Percentiles rank a stretch among this genome's conserved stretches.
Conservation (phyloP, 192 early-diverging fungal genomes). For the Lobosporangium transversale region DNA sequence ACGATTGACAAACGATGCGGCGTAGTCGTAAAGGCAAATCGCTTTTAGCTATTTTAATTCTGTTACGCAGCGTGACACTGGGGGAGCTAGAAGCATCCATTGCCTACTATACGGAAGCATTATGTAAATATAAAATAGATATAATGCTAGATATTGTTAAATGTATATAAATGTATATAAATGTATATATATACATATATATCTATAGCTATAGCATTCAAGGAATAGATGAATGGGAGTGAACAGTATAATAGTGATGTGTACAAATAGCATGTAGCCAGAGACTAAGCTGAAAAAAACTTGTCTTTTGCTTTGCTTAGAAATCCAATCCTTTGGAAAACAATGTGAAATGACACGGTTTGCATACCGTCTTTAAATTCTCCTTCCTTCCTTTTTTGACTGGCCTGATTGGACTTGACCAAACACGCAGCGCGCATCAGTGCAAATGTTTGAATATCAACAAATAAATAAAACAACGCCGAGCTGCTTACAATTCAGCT, state of each 20-base stretch:
- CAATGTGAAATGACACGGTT: neutral
- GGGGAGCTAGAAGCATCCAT: too few species aligned
- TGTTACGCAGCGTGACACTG: too few species aligned
- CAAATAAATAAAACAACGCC: conserved; percentile 4
- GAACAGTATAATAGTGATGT: neutral
- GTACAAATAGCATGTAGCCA: neutral
- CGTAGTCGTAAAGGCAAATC: too few species aligned
- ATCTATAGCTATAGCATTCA: too few species aligned
- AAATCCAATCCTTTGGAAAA: neutral
- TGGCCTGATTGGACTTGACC: neutral
- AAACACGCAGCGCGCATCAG: neutral
- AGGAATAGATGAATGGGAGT: neutral
- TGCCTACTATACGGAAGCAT: too few species aligned
- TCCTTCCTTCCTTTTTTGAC: neutral
- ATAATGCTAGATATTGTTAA: too few species aligned
- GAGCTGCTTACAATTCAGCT: neutral
- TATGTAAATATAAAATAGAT: too few species aligned
- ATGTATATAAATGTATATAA: too few species aligned
- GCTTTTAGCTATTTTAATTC: too few species aligned
- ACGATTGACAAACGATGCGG: too few species aligned
- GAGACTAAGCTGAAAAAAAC: neutral
- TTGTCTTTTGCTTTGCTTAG: neutral
- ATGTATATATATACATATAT: too few species aligned
- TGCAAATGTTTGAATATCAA: neutral
- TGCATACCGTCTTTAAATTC: neutral